Evolutionary conservation across 768 basidiomycete species (phyloP), one percentile per base, ranked within the genome.

Genomic region (Rubroboletus satanas): DNA sequence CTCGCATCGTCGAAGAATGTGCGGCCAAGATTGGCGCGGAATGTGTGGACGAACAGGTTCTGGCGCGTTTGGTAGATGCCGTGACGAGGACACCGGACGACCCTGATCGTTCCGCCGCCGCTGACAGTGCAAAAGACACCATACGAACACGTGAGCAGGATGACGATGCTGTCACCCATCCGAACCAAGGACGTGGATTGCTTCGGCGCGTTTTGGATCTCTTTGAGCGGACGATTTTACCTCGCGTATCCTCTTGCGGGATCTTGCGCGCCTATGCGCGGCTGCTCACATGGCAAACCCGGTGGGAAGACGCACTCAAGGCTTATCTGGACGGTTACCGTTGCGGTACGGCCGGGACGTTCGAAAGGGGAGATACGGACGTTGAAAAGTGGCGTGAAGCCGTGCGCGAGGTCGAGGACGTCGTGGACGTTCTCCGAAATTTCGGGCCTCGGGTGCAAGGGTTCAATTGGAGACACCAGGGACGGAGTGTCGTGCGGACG

Each of bases 261-360:
- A 79, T 98, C 52, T 97, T 90, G 77, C 81, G 84, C 31, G 83
- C 91, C 1, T 90, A 94, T 44, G 95, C 85, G 1, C 83, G 88
- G n/a, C 69, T 98, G 51, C 75, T 89, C 45, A 83, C 84, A 14
- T 88, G 85, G 82, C 81, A 89, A 66, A 74, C 66, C 3, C 79
- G 80, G 57, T 90, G 88, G 83, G 80, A 80, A 49, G 90, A 87
- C 10, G 90, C 88, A 0, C 68, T 98, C 43, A 85, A 90, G 55
- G 89, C 92, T 6, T 82, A 91, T 72, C 72, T 98, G 61, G 86
- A 94, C 61, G 89, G 84, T 3, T 99, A 98, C 70, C 83, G 95
- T 14, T 79, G 79, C 49, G 78, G 88, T 21, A 63, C 77, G 26
- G 91, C 85, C 0, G 74, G 73, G 23, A 79, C 77, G 49, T 78